Base-by-base conservation (phyloP, 352 stramenopile genomes). In the Pythium phragmitis region DNA sequence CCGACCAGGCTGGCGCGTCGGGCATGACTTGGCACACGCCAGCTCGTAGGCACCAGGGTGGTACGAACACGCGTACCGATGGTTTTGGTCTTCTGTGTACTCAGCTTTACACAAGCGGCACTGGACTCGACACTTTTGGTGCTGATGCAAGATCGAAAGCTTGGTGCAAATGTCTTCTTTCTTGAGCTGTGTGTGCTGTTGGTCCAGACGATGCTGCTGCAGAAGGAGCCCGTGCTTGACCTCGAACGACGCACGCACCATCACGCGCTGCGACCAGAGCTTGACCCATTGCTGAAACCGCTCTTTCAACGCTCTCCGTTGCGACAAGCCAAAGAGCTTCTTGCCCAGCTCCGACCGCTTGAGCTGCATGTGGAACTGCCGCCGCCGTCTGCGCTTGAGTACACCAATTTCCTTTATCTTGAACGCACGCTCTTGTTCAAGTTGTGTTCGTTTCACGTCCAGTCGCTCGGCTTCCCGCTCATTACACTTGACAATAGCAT, bases 61-160 rank as follows among this genome's bases (percentile, higher is more conserved):
- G 28, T 91, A 93, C 2, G 69, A 46, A 46, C 85, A 93, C 13
- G 82, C 71, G 41, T 75, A 88, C 4, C 75, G 69, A 37, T 79
- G 82, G 60, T 93, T 93, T 42, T 91, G 82, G 19, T 80, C 76
- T 46, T 93, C 82, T 1, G 85, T 84, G 69, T 92, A 93, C 48
- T 80, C 74, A 14, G 63, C 58, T 33, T 79, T 73, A 60, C 85
- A 93, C 11, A 93, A 60, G 5, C 82, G 75, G 50, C 85, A 93
- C 30, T 75, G 63, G 3, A 87, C 14, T n/a, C 65, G 55, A 4
- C 77, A 72, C 49, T 79, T 75, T 23, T 93, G 85, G 30, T 90
- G 73, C 34, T 83, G 66, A 49, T 89, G 82, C 37, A 93, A 57
- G 2, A 85, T 66, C 4, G 82, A 79, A 3, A 89, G 63, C 49